Evolutionary conservation across 768 basidiomycete genomes (phyloP).

Genomic region (Boletus eberwhitei): DNA sequence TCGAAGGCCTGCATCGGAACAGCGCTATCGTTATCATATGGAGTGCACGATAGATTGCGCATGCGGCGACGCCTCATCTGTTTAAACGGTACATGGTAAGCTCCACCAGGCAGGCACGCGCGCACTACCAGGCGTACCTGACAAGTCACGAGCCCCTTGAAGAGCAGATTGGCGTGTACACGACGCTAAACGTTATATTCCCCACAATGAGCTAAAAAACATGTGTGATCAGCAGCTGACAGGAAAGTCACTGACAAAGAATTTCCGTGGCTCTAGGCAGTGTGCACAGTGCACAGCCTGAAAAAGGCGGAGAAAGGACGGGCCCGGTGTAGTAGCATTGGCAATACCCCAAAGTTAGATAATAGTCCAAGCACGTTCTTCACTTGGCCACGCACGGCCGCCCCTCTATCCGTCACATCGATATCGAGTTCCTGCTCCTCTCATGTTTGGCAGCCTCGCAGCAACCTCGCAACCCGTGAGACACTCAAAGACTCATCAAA

Average conservation of each 20-base stretch:
- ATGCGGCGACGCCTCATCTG: neutral
- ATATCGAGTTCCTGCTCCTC: conserved; percentile 4
- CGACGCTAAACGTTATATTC: conserved; percentile 19
- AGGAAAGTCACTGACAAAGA: neutral
- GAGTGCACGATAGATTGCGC: neutral
- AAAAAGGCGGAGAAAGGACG: neutral
- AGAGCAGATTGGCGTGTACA: conserved; percentile 9
- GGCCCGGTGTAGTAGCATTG: neutral
- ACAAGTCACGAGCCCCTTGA: conserved; percentile 7
- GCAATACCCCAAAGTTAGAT: conserved; percentile 2
- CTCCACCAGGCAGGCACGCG: conserved; percentile 12
- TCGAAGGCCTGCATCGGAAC: neutral
- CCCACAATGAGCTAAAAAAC: conserved; percentile 24
- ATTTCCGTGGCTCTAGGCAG: neutral
- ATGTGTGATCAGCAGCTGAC: conserved; percentile 12
- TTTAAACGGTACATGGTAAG: neutral
- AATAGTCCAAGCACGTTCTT: conserved; percentile 5
- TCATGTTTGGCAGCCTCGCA: conserved; percentile 2
- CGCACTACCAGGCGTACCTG: neutral
- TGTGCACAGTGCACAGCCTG: neutral
- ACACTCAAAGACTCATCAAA: conserved; percentile 8
- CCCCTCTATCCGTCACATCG: conserved; percentile 5
- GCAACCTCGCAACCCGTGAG: conserved; percentile 9
- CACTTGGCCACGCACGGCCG: conserved; percentile 7
- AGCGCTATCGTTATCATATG: neutral